phyloP scores from a whole-genome alignment of 768 basidiomycete species.

The Hypholoma sublateritium region DNA sequence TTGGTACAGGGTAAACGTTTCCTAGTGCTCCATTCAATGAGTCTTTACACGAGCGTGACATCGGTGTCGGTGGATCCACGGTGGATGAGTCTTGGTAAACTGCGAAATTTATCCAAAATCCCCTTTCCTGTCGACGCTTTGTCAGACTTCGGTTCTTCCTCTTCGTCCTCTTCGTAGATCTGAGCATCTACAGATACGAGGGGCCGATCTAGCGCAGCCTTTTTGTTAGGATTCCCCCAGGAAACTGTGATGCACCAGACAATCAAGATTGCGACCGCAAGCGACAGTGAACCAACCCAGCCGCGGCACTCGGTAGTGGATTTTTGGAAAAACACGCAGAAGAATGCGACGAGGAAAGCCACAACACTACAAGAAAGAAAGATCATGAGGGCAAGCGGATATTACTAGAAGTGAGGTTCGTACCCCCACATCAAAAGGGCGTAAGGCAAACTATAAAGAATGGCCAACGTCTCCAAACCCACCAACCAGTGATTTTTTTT shows the following conservation, averaged over 20 bases:
- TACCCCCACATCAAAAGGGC: slow-evolving; percentile 34
- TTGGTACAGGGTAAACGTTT: too few species aligned
- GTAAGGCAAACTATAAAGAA: slow-evolving; percentile 29
- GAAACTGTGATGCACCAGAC: slow-evolving; percentile 44
- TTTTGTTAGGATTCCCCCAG: slow-evolving; percentile 30
- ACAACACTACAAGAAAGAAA: slow-evolving; percentile 16
- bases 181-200: not conserved
- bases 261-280: slow-evolving; percentile 26
- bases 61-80: too few species aligned
- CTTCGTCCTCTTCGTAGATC: too few species aligned
- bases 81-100: too few species aligned
- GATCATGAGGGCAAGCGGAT: not conserved
- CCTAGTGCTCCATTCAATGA: too few species aligned
- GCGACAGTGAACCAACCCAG: slow-evolving; percentile 3
- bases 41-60: too few species aligned
- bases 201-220: not conserved
- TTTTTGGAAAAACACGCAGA: slow-evolving; percentile 16
- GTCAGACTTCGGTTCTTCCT: too few species aligned
- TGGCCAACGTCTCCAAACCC: slow-evolving; percentile 31
- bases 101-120: too few species aligned
- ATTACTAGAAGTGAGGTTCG: too few species aligned
- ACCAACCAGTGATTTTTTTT: slow-evolving; percentile 19
- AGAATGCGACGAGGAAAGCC: slow-evolving; percentile 19
- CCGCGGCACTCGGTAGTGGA: slow-evolving; percentile 11
- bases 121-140: too few species aligned